Evolutionary conservation across 345 rosid genomes (phyloP).

Genomic region (Barbarea vulgaris): DNA sequence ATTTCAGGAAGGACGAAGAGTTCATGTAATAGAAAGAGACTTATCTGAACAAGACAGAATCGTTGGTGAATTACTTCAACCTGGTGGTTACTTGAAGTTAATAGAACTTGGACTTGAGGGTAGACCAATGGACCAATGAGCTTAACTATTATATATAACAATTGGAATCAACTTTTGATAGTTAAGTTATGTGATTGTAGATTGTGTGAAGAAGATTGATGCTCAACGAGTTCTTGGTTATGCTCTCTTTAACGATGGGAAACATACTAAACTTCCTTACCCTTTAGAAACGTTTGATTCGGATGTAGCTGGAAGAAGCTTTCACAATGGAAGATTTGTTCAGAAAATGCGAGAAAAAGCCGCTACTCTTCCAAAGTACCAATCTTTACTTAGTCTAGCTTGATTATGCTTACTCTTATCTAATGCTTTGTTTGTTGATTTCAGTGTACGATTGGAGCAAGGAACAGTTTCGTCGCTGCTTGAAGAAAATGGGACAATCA

Average conservation of each 20-base stretch:
- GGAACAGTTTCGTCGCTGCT: slow-evolving; percentile 59
- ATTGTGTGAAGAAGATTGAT: slow-evolving; percentile 47
- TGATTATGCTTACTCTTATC: neutral
- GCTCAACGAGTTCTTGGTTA: slow-evolving; percentile 41
- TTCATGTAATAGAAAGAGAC: slow-evolving; percentile 64
- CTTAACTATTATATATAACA: neutral
- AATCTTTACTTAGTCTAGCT: neutral
- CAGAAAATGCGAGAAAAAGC: slow-evolving; percentile 43
- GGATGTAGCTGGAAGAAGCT: slow-evolving; percentile 42
- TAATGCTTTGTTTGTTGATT: neutral
- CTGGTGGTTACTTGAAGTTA: slow-evolving; percentile 64
- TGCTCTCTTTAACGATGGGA: slow-evolving; percentile 36
- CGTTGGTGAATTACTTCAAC: slow-evolving; percentile 68
- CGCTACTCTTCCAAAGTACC: slow-evolving; percentile 40
- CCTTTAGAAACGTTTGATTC: slow-evolving; percentile 34
- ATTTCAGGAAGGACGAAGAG: slow-evolving; percentile 60
- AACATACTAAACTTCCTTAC: slow-evolving; percentile 33
- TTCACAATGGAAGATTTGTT: slow-evolving; percentile 44
- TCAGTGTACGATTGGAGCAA: slow-evolving; percentile 63
- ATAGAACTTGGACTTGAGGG: slow-evolving; percentile 61
- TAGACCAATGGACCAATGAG: slow-evolving; percentile 27
- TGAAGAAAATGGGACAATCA: slow-evolving; percentile 52
- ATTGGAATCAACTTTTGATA: neutral
- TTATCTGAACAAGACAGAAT: slow-evolving; percentile 56
- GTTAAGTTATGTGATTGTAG: slow-evolving; percentile 4